Evolutionary conservation across 345 rosid genomes (phyloP).

Genomic region (Psidium friedrichsthalianum): DNA sequence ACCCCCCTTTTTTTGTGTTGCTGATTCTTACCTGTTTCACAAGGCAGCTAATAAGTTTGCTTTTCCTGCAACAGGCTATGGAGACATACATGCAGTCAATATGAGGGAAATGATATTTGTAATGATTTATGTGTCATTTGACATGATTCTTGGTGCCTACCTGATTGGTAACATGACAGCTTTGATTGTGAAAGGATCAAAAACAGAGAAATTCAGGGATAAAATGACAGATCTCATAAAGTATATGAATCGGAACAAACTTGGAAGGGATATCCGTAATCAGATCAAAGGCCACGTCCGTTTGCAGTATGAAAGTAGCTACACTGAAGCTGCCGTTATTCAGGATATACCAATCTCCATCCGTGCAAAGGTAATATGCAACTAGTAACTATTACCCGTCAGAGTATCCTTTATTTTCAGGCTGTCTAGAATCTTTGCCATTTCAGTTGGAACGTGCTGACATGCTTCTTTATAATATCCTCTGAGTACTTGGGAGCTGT

Average conservation of each 20-base stretch:
- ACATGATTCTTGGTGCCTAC: slow-evolving; percentile 97
- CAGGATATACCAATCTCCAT: slow-evolving; percentile 83
- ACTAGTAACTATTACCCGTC: not conserved
- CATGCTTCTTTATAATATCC: not conserved
- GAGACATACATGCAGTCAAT: slow-evolving; percentile 96
- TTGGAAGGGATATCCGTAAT: slow-evolving; percentile 51
- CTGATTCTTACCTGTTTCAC: too few relatives aligned
- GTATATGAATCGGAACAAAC: slow-evolving; percentile 81
- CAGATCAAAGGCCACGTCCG: slow-evolving; percentile 74
- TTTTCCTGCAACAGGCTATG: slow-evolving; percentile 57
- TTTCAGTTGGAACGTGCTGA: not conserved
- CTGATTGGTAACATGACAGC: slow-evolving; percentile 98
- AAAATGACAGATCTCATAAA: slow-evolving; percentile 82
- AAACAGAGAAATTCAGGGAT: slow-evolving; percentile 89
- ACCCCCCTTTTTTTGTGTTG: too few relatives aligned
- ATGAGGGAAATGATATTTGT: slow-evolving; percentile 93
- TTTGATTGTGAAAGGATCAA: slow-evolving; percentile 92
- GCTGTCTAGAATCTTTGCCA: not conserved
- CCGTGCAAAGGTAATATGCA: slow-evolving; percentile 66
- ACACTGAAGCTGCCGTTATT: slow-evolving; percentile 69
- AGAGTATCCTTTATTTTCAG: not conserved
- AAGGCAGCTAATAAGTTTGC: not conserved
- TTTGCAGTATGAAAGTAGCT: slow-evolving; percentile 75
- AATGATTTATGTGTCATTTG: slow-evolving; percentile 86
- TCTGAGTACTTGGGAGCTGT: not conserved